These are phyloP conservation scores for Elsinoe batatas DNA, from an alignment of 2,329 filamentous ascomycete species.

Conservation along the genomic window DNA sequence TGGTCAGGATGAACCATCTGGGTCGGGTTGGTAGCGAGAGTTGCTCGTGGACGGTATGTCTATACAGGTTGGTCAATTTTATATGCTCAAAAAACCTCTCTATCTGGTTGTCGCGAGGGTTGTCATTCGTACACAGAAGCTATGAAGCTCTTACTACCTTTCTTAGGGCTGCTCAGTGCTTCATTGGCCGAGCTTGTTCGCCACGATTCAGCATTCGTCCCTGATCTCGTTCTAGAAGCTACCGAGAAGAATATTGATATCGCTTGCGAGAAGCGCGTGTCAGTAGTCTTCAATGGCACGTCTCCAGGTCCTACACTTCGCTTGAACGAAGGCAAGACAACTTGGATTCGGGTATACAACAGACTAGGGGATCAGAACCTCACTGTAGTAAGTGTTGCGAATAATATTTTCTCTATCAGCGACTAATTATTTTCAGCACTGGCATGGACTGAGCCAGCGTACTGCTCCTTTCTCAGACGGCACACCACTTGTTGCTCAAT, in stretches of 20 bases:
- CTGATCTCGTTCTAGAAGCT: conserved; percentile 40
- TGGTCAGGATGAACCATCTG: background rate
- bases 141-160: conserved; percentile 3
- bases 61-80: background rate
- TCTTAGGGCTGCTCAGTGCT: background rate
- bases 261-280: conserved; percentile 39
- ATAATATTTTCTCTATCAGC: background rate
- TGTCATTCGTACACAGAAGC: background rate
- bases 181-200: background rate
- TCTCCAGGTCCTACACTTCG: conserved; percentile 42
- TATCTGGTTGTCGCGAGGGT: background rate
- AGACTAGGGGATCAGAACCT: conserved; percentile 43
- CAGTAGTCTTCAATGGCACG: conserved; percentile 44
- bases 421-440: conserved; percentile 40
- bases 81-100: background rate
- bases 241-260: conserved; percentile 34
- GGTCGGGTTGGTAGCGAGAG: no score
- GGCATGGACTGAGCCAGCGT: conserved; percentile 54
- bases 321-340: conserved; percentile 37
- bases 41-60: background rate
- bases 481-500: conserved; percentile 50
- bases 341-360: conserved; percentile 52
- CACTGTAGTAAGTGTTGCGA: conserved; percentile 40
- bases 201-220: conserved; percentile 27
- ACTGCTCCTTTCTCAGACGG: conserved; percentile 56